Evolutionary conservation across 2,329 filamentous ascomycete genomes (phyloP), one percentile per base, ranked within the genome.

Genomic region (Diaporthe sp.): DNA sequence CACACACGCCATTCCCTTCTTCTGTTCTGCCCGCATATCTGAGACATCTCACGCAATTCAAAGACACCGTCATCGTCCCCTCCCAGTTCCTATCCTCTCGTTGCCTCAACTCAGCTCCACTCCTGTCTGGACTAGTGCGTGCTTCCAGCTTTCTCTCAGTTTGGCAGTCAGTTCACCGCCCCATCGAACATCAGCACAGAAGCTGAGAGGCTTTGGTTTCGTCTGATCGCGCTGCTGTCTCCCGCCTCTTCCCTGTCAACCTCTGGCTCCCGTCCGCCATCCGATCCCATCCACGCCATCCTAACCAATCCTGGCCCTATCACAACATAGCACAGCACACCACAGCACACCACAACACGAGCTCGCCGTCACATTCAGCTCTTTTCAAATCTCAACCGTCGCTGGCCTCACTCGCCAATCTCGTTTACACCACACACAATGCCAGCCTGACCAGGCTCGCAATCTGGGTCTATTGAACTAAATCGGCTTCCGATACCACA

Each of bases 211-310:
- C n/a, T n/a, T 35, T 68, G 63, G n/a, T 17, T 37, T 68, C 63
- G 47, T 68, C 63, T 68, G 63, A 53, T 68, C 44, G 63, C 30
- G 63, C 63, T 66, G 61, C 61, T 66, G 61, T 50, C 44, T 66
- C 30, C 61, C 61, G 61, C 30, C 19, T 66, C 61, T 66, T 50
- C 61, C 61, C 42, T 66, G 61, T 30, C 42, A 17, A n/a, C n/a
- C n/a, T n/a, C n/a, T n/a, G n/a, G n/a, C n/a, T 39, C n/a, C n/a
- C 30, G 63, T 51, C 63, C 27, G 59, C 44, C 44, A 66, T 51
- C 44, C 12, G 32, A 68, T 53, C 22, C 22, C 42, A 44, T 44
- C 42, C 22, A 44, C 19, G 9, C 47, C 47, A 25, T 50, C 47
- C 47, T 50, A n/a, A n/a, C 47, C 47, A n/a, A 37, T 39, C 47